Conservation (phyloP, 306 rosid species). For the Bauhinia variegata region DNA sequence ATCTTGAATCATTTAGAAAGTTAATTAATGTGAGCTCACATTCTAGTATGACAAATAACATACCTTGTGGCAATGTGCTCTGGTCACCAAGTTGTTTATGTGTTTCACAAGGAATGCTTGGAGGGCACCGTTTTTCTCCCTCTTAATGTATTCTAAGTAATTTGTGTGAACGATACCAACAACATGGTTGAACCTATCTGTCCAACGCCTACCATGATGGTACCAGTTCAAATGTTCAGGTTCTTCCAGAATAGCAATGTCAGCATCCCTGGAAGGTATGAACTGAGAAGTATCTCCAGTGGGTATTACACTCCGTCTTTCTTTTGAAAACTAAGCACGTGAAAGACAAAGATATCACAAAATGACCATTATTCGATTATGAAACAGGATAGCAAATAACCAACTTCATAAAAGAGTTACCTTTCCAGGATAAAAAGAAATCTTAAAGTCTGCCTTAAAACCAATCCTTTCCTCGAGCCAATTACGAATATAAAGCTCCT, state of each 20-base stretch:
- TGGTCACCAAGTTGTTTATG: conserved; percentile 91
- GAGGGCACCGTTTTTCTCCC: conserved; percentile 94
- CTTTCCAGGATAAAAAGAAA: conserved; percentile 98
- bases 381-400: conserved; percentile 23
- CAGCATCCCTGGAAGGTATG: conserved; percentile 87
- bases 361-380: conserved; percentile 23
- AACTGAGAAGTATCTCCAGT: conserved; percentile 96
- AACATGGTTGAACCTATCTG: conserved; percentile 92
- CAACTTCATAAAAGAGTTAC: conserved; percentile 47
- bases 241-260: conserved; percentile 94
- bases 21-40: conserved; percentile 17
- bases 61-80: conserved; percentile 93
- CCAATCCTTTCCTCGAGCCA: conserved; percentile 99
- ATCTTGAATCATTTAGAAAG: too few species aligned
- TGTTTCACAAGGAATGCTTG: conserved; percentile 95
- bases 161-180: conserved; percentile 97
- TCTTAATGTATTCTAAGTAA: conserved; percentile 91
- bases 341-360: conserved; percentile 38
- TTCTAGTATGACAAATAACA: conserved; percentile 17
- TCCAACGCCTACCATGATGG: conserved; percentile 97
- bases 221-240: conserved; percentile 99
- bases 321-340: conserved; percentile 70
- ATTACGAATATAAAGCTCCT: conserved; percentile 80
- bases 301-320: conserved; percentile 87
- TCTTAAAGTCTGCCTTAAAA: conserved; percentile 86